A percentile compares a stretch with the other conserved stretches of the same genome.
These are phyloP conservation scores for Lentithecium fluviatile DNA, from an alignment of 495 filamentous ascomycete species.

Conservation along the genomic window DNA sequence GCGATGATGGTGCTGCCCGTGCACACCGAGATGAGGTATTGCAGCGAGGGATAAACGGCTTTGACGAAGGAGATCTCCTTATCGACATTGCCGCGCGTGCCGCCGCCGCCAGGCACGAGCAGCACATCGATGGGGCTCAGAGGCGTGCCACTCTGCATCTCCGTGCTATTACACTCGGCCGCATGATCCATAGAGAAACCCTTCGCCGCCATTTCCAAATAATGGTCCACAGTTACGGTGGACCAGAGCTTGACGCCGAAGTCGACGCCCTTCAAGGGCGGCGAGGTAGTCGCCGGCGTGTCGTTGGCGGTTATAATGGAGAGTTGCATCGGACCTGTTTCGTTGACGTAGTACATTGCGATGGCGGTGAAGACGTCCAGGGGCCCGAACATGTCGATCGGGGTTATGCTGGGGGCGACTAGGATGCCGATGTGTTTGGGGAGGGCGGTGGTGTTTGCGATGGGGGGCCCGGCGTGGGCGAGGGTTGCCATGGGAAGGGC, in stretches of 20 bases:
- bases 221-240: conserved; percentile 58
- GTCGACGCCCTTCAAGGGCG: conserved; percentile 24
- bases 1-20: conserved; percentile 5
- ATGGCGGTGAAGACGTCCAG: conserved; percentile 47
- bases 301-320: conserved; percentile 51
- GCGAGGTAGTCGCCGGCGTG: conserved; percentile 49
- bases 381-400: conserved; percentile 10
- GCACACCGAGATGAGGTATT: conserved; percentile 45
- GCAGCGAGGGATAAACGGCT: conserved; percentile 40
- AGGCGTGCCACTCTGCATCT: no score
- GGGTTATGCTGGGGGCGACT: conserved; percentile 12
- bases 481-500: not conserved
- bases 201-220: conserved; percentile 42
- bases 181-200: conserved; percentile 31
- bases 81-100: not conserved
- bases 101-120: not conserved
- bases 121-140: not conserved
- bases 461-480: not conserved
- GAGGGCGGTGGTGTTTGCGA: conserved; percentile 1
- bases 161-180: conserved; percentile 34
- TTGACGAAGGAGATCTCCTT: conserved; percentile 44
- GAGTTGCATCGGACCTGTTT: conserved; percentile 40
- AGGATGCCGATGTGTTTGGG: conserved; percentile 9
- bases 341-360: conserved; percentile 36
- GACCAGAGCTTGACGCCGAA: conserved; percentile 53